Base-by-base conservation (phyloP, 352 stramenopile species). In the Globisporangium mamillatum region DNA sequence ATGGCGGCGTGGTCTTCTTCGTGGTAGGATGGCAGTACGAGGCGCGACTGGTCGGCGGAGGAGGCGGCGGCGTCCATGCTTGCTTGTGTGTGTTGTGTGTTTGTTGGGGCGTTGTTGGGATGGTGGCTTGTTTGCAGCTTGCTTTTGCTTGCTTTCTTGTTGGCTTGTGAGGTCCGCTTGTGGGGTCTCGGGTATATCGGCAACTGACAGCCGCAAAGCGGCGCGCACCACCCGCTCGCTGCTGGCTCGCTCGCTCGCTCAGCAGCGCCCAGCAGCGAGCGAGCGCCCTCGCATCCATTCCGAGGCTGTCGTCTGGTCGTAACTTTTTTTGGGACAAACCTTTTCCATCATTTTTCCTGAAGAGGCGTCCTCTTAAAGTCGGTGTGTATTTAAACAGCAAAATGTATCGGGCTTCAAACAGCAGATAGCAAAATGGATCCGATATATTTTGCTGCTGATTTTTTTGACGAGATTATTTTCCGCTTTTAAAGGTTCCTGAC, bases 1-100 rank as follows among this genome's bases (percentile, higher is more conserved):
- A 83, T 83, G 44, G 76, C 76, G 41, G 72, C 76, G 63, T 83
- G 76, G 65, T 81, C 74, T 63, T 79, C 76, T 32, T 62, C 63
- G 54, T 68, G 63, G 54, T 61, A 68, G 18, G 63, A 68, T 9
- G 63, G 63, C 52, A 68, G n/a, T 57, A 79, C 64, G 48, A 65
- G 20, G 50, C 67, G 61, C 48, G 55, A 52, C 34, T 67, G 55
- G 64, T 75, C 46, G 22, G 67, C 22, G 48, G 66, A 69, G 0
- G 70, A 52, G 56, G 75, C 72, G 56, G 75, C 72, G 73, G 76
- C 78, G 75, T 74, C 73, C 75, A 81, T 82, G 24, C 10, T 68
- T n/a, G 24, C 24, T 44, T 58, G 14, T 55, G 36, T 69, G 4
- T 50, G 29, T 54, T 57, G 22, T 57, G 50, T 55, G 22, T 14